phyloP scores from a whole-genome alignment of 208 protist species.

The Trypanosoma lewisi region DNA sequence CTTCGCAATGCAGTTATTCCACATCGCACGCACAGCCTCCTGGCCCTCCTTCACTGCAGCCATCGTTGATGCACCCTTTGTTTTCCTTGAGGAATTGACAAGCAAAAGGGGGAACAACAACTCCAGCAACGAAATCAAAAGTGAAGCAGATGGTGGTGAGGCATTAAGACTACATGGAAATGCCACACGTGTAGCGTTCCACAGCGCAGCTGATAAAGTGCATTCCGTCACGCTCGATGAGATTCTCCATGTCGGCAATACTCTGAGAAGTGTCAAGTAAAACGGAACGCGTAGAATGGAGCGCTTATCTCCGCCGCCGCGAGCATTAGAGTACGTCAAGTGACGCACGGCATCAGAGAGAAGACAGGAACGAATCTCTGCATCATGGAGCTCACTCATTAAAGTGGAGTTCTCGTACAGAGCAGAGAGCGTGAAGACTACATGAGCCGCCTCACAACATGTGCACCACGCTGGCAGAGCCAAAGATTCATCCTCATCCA shows the following conservation, averaged over 20 bases:
- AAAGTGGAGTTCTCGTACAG: not conserved
- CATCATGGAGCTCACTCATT: not conserved
- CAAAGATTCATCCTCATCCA: not conserved
- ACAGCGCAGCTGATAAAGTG: not conserved
- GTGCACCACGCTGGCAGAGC: conserved; percentile 12
- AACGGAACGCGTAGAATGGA: not conserved
- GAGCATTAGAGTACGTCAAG: not conserved
- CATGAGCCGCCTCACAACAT: conserved; percentile 17
- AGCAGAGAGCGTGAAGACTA: conserved; percentile 4
- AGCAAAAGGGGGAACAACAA: not conserved
- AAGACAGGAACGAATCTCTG: not conserved
- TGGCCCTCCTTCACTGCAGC: not conserved
- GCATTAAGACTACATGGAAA: conserved; percentile 11
- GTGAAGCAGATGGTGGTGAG: not conserved
- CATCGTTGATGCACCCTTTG: not conserved
- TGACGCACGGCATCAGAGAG: conserved; percentile 4
- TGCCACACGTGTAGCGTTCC: conserved; percentile 1
- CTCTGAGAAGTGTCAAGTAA: conserved; percentile 17
- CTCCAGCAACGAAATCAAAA: conserved; percentile 6
- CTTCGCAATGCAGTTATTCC: conserved; percentile 15
- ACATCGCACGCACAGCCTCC: not conserved
- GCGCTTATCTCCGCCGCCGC: not conserved
- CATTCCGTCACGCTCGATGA: not conserved
- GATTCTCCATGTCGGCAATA: not conserved
- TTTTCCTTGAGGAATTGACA: not conserved